phyloP scores from a whole-genome alignment of 176 grass and related monocot genomes.

The Avena insularis region DNA sequence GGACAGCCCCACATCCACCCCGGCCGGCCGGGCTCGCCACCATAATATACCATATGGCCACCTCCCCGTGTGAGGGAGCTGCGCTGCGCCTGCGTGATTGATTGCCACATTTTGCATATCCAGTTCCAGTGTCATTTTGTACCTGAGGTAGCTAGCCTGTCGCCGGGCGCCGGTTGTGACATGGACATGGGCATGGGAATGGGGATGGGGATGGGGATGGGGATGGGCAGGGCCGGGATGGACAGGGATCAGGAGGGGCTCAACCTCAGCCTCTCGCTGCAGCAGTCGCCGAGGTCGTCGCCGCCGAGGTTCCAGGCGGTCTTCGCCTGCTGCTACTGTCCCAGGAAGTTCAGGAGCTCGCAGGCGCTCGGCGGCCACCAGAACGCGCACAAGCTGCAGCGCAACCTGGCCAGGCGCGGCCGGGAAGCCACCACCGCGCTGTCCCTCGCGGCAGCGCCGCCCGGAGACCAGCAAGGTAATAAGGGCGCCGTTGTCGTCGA shows the following conservation, averaged over 20 bases:
- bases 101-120: conserved; percentile 23
- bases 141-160: not conserved
- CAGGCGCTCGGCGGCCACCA: conserved; percentile 77
- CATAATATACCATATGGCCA: conserved; percentile 47
- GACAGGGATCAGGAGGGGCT: conserved; percentile 50
- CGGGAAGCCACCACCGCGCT: conserved; percentile 38
- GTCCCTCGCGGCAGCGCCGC: not conserved
- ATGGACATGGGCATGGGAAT: conserved; percentile 39
- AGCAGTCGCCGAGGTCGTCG: conserved; percentile 52
- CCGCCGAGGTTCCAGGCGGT: conserved; percentile 56
- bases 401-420: conserved; percentile 63
- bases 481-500: not conserved
- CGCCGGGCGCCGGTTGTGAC: not conserved
- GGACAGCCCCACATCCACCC: conserved; percentile 32
- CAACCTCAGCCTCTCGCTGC: conserved; percentile 67
- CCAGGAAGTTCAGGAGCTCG: conserved; percentile 70
- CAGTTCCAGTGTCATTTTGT: conserved; percentile 22
- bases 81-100: conserved; percentile 3
- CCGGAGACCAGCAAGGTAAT: not conserved
- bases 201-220: conserved; percentile 41
- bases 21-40: not conserved
- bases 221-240: conserved; percentile 32
- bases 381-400: conserved; percentile 75
- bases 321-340: conserved; percentile 77
- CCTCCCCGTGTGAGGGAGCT: conserved; percentile 5